Base-by-base conservation (phyloP, 768 basidiomycete species). In the Rhizopogon roseolus region DNA sequence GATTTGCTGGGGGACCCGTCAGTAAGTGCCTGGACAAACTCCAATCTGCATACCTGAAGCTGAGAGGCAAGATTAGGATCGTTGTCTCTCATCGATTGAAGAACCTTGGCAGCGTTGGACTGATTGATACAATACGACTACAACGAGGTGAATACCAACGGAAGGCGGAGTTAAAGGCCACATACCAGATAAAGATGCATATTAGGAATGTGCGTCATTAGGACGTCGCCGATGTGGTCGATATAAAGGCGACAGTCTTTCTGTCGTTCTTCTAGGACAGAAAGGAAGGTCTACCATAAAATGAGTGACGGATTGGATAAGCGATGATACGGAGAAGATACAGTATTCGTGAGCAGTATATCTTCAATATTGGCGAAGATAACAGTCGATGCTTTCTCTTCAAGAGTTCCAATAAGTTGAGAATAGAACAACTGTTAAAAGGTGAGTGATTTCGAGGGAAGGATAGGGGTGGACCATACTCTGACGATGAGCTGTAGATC, bases 351-450 rank as follows among this genome's bases (percentile, higher is more conserved):
- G 29, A 98, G 70, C 4, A 98, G 74, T 46, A 98, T 85, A 61
- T 98, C 95, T 64, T 98, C 95, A 22, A 98, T 77, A 61, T 98
- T 98, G 5, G 89, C 89, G 62, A 98, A 98, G 16, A 98, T 83
- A 42, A 86, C 87, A 2, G 80, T 85, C 17, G 86, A 79, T 5
- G 90, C 90, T 63, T 90, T 90, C 53, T 76, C 74, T 3, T 90
- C 87, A 6, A 98, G 73, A 14, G 90, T 65, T 0, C 80, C 73
- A 43, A 94, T 70, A 71, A 98, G 73, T 55, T 81, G 84, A 0
- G 87, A 84, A 69, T 94, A 96, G 71, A 97, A 98, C 13, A 87
- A 79, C 90, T 96, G 54, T 9, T 27, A 16, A 6, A 25, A 2
- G 13, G 10, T 62, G 14, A 62, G 40, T 10, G 22, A 22, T 22